These are phyloP conservation scores for Aspergillus haitiensis DNA, from an alignment of 495 filamentous ascomycete genomes.

Conservation along the genomic window DNA sequence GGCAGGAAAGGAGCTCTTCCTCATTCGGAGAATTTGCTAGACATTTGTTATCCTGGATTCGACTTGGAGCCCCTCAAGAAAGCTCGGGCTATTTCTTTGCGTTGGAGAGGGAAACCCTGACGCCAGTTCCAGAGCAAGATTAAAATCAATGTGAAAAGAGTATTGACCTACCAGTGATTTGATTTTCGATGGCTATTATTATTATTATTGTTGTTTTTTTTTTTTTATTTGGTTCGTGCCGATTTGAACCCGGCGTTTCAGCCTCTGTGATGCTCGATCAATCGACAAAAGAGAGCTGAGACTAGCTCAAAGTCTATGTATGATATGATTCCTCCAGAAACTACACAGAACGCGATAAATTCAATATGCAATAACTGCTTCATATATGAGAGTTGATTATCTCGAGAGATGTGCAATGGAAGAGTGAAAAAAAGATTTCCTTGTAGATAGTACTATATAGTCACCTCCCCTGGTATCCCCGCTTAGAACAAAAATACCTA, in stretches of 20 bases:
- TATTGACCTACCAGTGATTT: not conserved
- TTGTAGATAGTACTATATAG: no score
- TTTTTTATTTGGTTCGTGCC: constrained; percentile 4
- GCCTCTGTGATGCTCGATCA: constrained; percentile 10
- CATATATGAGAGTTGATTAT: not conserved
- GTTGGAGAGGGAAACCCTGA: not conserved
- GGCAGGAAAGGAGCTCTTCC: not conserved
- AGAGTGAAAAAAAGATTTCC: no score
- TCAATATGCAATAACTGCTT: not conserved
- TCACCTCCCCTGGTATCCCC: no score
- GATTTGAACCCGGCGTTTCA: constrained; percentile 22
- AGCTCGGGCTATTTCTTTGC: no score
- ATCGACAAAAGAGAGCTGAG: no score
- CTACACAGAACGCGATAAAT: not conserved
- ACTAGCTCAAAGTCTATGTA: constrained; percentile 10
- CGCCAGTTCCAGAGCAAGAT: not conserved
- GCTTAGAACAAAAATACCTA: no score
- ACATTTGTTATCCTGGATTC: no score
- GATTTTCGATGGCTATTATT: not conserved
- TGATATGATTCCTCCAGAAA: not conserved
- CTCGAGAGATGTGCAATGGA: no score
- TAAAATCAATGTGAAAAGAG: not conserved
- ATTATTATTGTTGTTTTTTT: not conserved
- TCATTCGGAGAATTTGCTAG: no score
- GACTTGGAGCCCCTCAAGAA: no score